A percentile compares a stretch with the other conserved stretches of the same genome.
phyloP scores from a whole-genome alignment of 1,284 basidiomycete genomes.

The Termitomyces sp. region DNA sequence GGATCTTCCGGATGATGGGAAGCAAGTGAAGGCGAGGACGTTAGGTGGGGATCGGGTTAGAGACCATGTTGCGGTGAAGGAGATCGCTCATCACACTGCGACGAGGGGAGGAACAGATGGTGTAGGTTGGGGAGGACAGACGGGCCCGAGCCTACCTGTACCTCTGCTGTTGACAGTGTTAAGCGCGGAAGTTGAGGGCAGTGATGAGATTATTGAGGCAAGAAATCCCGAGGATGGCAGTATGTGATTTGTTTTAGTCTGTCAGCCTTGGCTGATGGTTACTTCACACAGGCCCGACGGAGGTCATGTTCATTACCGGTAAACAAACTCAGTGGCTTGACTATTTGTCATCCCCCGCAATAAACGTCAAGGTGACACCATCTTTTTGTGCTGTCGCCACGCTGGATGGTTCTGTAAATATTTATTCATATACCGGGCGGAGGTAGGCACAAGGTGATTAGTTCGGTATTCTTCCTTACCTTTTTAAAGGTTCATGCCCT shows the following conservation, averaged over 20 bases:
- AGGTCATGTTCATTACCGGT: slow-evolving; percentile 60
- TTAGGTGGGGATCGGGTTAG: slow-evolving; percentile 66
- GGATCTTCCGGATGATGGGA: slow-evolving; percentile 41
- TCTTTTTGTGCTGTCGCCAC: slow-evolving; percentile 72
- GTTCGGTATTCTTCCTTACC: slow-evolving; percentile 1
- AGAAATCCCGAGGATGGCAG: slow-evolving; percentile 71
- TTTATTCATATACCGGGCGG: slow-evolving; percentile 79
- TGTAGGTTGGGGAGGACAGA: slow-evolving; percentile 7
- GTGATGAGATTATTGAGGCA: slow-evolving; percentile 69
- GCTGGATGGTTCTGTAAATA: slow-evolving; percentile 71
- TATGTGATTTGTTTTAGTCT: slow-evolving; percentile 24
- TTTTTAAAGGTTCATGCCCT: slow-evolving; percentile 62
- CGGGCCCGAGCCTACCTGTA: slow-evolving; percentile 29
- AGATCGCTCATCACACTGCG: slow-evolving; percentile 34
- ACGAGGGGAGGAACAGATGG: slow-evolving; percentile 13
- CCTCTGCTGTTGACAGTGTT: slow-evolving; percentile 58
- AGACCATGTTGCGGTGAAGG: slow-evolving; percentile 44
- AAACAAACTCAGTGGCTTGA: slow-evolving; percentile 84
- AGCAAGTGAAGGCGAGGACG: slow-evolving; percentile 45
- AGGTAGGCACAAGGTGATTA: slow-evolving; percentile 37
- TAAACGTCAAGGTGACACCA: slow-evolving; percentile 61
- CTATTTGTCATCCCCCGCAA: slow-evolving; percentile 69
- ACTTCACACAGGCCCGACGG: slow-evolving; percentile 46
- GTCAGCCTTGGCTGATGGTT: slow-evolving; percentile 10
- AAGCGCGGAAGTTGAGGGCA: slow-evolving; percentile 54